Percentiles rank a stretch among this genome's conserved stretches.
Evolutionary conservation across 2,329 filamentous ascomycete genomes (phyloP).

Genomic region (Monilinia polystroma): DNA sequence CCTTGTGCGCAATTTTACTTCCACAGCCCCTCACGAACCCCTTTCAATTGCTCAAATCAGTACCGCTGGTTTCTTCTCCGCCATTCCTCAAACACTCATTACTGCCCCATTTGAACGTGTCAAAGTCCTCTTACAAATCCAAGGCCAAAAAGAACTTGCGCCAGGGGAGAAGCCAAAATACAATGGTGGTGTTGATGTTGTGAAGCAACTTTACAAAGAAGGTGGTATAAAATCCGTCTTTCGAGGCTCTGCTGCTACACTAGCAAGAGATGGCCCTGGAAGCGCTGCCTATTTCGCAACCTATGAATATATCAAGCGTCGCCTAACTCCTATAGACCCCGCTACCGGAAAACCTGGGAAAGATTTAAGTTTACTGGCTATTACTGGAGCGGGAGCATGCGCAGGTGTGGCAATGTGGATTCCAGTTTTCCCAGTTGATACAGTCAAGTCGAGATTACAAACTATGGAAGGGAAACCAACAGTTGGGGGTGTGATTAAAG

Average conservation of each 20-base stretch:
- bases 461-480: conserved; percentile 83
- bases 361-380: conserved; percentile 74
- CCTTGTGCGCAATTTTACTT: conserved; percentile 66
- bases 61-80: conserved; percentile 93
- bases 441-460: conserved; percentile 91
- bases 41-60: conserved; percentile 86
- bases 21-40: conserved; percentile 64
- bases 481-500: conserved; percentile 73
- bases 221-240: conserved; percentile 91
- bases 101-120: conserved; percentile 99
- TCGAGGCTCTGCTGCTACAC: conserved; percentile 83
- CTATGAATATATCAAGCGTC: conserved; percentile 93
- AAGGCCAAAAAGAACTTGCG: conserved; percentile 81
- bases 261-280: conserved; percentile 90
- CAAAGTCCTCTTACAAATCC: conserved; percentile 96
- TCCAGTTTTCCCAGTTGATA: conserved; percentile 95
- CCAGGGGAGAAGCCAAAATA: conserved; percentile 94
- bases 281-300: conserved; percentile 95
- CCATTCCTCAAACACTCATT: conserved; percentile 95
- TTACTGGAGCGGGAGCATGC: conserved; percentile 82
- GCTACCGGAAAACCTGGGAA: conserved; percentile 69
- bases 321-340: conserved; percentile 78
- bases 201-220: conserved; percentile 87
- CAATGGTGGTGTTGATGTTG: conserved; percentile 82
- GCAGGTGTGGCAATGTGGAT: conserved; percentile 99